A percentile compares a stretch with the other conserved stretches of the same genome.
Evolutionary conservation across 768 basidiomycete species (phyloP).

Genomic region (Gloeopeniophorella convolvens): DNA sequence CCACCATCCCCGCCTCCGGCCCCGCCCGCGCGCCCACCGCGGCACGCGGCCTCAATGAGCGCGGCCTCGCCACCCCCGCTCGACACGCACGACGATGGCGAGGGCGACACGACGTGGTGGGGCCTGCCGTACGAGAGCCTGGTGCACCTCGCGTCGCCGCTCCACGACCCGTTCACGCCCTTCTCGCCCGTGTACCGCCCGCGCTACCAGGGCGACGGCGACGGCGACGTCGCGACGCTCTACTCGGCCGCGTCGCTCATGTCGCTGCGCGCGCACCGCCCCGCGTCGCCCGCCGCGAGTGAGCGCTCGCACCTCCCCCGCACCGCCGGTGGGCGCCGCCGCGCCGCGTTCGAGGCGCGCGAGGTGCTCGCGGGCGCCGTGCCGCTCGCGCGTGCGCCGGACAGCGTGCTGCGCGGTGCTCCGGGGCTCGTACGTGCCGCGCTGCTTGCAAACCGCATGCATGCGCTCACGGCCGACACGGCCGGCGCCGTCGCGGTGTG

Average conservation of each 20-base stretch:
- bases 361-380: conserved; percentile 79
- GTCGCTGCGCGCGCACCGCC: conserved; percentile 47
- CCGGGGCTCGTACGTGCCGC: conserved; percentile 78
- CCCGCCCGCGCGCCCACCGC: conserved; percentile 23
- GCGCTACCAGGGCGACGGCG: conserved; percentile 37
- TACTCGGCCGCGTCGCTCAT: conserved; percentile 82
- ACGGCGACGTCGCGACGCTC: conserved; percentile 77
- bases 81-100: conserved; percentile 18
- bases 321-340: conserved; percentile 36
- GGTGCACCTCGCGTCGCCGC: conserved; percentile 60
- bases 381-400: conserved; percentile 48
- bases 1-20: conserved; percentile 14
- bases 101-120: conserved; percentile 37
- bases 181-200: conserved; percentile 36
- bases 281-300: too few species aligned
- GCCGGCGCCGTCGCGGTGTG: conserved; percentile 85
- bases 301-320: too few species aligned
- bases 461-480: conserved; percentile 88
- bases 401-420: conserved; percentile 66
- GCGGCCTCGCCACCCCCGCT: not conserved
- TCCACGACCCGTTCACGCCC: conserved; percentile 40
- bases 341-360: conserved; percentile 54
- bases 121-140: conserved; percentile 69
- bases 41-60: conserved; percentile 23
- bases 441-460: conserved; percentile 81